phyloP scores from a whole-genome alignment of 352 stramenopile species.

The Phytopythium litorale region DNA sequence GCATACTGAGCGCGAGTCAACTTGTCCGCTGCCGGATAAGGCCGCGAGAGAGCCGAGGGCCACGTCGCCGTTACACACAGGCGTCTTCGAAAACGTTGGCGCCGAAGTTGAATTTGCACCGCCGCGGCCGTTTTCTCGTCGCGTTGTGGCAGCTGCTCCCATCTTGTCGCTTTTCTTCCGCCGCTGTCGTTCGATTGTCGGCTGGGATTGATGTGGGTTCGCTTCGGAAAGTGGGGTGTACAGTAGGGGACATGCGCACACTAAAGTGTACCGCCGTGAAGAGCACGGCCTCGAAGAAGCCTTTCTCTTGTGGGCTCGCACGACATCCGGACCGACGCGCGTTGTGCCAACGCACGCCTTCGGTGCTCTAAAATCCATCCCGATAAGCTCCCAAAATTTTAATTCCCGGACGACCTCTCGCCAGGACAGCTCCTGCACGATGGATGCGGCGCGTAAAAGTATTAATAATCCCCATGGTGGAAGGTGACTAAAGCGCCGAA shows the following conservation, averaged over 20 bases:
- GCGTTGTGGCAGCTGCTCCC: not conserved
- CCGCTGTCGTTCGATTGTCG: not conserved
- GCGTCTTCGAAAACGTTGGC: not conserved
- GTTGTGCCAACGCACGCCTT: not conserved
- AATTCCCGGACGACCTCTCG: not conserved
- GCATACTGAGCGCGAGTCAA: not conserved
- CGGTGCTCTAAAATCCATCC: not conserved
- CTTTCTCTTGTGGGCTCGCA: not conserved
- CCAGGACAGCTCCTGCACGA: too few relatives aligned
- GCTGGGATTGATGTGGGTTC: not conserved
- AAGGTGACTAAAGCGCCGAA: not conserved
- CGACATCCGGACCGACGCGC: not conserved
- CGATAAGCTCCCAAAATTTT: not conserved
- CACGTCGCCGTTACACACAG: not conserved
- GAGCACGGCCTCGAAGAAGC: not conserved
- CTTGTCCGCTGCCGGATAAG: not conserved
- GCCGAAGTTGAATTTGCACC: not conserved
- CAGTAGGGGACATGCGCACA: not conserved
- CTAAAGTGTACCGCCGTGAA: not conserved
- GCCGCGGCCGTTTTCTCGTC: not conserved
- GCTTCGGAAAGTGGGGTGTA: not conserved
- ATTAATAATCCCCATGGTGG: not conserved
- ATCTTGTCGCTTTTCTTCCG: constrained; percentile 1
- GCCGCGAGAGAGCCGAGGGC: not conserved
- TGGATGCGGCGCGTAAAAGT: not conserved